Conservation (phyloP, 108 stramenopile genomes). For the Nitzschia inconspicua region DNA sequence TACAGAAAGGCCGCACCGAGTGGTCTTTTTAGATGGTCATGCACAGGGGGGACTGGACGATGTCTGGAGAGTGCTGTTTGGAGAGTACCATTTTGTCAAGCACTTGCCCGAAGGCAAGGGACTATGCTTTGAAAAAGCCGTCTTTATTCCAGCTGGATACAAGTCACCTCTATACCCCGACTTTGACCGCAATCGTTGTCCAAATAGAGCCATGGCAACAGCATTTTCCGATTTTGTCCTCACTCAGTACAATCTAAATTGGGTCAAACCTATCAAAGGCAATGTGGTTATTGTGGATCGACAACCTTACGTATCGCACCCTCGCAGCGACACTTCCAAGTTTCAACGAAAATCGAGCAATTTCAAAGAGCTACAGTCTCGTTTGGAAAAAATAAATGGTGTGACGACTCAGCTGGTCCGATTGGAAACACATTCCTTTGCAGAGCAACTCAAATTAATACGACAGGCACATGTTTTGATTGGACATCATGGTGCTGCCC, state of each 20-base stretch:
- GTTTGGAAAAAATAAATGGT: background rate
- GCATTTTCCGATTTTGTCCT: constrained; percentile 31
- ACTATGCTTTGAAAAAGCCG: constrained; percentile 35
- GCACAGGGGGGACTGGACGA: constrained; percentile 31
- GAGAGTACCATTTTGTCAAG: constrained; percentile 9
- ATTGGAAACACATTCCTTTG: constrained; percentile 20
- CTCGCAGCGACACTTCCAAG: constrained; percentile 13
- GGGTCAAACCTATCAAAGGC: constrained; percentile 7
- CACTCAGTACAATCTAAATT: constrained; percentile 8
- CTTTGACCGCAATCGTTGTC: background rate
- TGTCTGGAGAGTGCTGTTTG: constrained; percentile 37
- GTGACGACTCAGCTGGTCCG: constrained; percentile 21
- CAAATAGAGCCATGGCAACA: background rate
- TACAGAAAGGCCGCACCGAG: constrained; percentile 5
- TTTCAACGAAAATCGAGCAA: background rate
- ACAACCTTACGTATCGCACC: constrained; percentile 37
- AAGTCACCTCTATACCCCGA: constrained; percentile 10
- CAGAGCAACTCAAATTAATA: constrained; percentile 19
- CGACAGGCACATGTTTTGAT: constrained; percentile 30
- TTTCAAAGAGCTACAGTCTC: background rate
- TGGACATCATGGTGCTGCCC: constrained; percentile 33
- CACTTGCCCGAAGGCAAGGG: constrained; percentile 15
- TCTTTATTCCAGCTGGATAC: constrained; percentile 43
- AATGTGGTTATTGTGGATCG: constrained; percentile 41
- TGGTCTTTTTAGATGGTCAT: constrained; percentile 49